These are phyloP conservation scores for Coemansia sp. DNA, from an alignment of 192 early-diverging fungal species.

Conservation along the genomic window DNA sequence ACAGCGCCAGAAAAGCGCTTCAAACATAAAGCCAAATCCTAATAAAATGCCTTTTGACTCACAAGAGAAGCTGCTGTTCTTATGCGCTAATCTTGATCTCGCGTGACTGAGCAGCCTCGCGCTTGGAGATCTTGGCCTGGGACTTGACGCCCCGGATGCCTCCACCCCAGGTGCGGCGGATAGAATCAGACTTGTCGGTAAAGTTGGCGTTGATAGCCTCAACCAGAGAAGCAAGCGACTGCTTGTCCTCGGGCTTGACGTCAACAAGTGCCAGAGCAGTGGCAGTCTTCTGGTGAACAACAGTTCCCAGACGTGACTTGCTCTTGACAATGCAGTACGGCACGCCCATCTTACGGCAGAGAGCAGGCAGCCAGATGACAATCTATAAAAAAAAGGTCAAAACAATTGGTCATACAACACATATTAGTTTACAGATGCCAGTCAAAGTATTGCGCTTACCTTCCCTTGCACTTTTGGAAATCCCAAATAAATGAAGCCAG, in stretches of 20 bases:
- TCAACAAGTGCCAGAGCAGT: conserved; percentile 95
- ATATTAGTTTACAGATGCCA: not conserved
- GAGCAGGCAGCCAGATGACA: conserved; percentile 97
- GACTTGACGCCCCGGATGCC: conserved; percentile 96
- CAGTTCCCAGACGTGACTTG: conserved; percentile 97
- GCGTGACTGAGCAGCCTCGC: conserved; percentile 59
- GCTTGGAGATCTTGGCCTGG: conserved; percentile 76
- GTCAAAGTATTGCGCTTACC: conserved; percentile 17
- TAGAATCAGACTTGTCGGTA: conserved; percentile 91
- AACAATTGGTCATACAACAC: not conserved
- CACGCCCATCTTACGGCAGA: conserved; percentile 99
- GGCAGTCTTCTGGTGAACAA: conserved; percentile 99
- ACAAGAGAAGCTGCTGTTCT: not conserved
- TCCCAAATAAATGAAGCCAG: not conserved
- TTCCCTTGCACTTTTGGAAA: conserved; percentile 6
- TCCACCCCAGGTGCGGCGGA: conserved; percentile 95
- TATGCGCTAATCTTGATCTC: conserved; percentile 32
- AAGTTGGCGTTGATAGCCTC: conserved; percentile 93
- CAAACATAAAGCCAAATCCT: not conserved
- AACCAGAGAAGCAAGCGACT: conserved; percentile 80
- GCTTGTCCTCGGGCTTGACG: conserved; percentile 93
- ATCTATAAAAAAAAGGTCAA: conserved; percentile 46
- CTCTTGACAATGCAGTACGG: conserved; percentile 99
- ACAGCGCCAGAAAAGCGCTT: not conserved
- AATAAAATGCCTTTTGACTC: not conserved